phyloP scores from a whole-genome alignment of 2,329 filamentous ascomycete genomes.

The Microdochium paspali region DNA sequence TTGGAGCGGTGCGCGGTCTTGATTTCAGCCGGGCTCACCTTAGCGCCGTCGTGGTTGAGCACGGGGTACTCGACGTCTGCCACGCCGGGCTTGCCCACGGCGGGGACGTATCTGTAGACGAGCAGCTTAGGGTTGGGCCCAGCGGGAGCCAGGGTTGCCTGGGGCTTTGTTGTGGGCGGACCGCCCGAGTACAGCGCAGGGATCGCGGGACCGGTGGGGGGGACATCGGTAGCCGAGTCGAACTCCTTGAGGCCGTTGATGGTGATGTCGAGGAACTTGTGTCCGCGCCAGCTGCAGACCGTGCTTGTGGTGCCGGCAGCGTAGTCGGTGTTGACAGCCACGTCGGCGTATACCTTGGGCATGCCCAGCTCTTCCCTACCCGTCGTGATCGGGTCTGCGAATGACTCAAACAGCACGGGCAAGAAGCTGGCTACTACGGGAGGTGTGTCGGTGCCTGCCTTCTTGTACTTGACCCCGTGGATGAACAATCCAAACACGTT shows the following conservation, averaged over 20 bases:
- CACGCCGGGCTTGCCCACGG: constrained; percentile 37
- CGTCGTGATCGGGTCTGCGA: constrained; percentile 50
- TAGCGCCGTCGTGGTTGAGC: constrained; percentile 23
- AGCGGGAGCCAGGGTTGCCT: constrained; percentile 2
- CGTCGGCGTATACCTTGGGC: constrained; percentile 46
- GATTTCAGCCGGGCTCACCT: constrained; percentile 13
- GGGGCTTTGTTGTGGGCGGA: constrained; percentile 10
- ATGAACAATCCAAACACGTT: constrained; percentile 50
- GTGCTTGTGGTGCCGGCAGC: constrained; percentile 22
- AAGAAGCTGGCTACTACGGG: constrained; percentile 42
- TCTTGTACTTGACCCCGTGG: constrained; percentile 49
- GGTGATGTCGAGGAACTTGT: constrained; percentile 26
- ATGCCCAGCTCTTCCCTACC: constrained; percentile 53
- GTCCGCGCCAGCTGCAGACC: constrained; percentile 29
- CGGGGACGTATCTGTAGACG: constrained; percentile 48
- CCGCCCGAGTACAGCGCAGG: constrained; percentile 3
- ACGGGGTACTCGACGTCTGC: constrained; percentile 44
- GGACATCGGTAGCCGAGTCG: constrained; percentile 4
- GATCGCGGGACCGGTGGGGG: constrained; percentile 5
- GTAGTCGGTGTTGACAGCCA: constrained; percentile 20
- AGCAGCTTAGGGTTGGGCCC: constrained; percentile 36
- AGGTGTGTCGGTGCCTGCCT: constrained; percentile 30
- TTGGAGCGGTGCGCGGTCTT: constrained; percentile 24
- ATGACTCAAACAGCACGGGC: constrained; percentile 46
- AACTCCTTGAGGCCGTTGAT: constrained; percentile 22